phyloP scores from a whole-genome alignment of 345 rosid genomes.

The Erysimum cheiranthoides region DNA sequence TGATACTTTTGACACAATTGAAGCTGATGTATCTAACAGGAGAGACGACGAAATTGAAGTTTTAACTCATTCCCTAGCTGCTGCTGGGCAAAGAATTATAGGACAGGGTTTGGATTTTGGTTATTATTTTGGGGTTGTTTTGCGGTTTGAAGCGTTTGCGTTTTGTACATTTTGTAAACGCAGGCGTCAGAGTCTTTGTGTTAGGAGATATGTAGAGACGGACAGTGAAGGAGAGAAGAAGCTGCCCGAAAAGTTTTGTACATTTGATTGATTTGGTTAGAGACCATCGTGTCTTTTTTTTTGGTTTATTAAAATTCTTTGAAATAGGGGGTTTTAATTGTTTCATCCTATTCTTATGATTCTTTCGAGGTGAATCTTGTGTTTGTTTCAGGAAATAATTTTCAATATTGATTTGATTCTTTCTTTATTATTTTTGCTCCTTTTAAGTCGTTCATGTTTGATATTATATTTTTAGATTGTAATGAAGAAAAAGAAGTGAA shows the following conservation, averaged over 20 bases:
- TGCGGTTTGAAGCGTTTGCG: slow-evolving; percentile 41
- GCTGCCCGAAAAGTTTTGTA: slow-evolving; percentile 45
- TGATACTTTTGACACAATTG: slow-evolving; percentile 46
- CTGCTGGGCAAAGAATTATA: slow-evolving; percentile 39
- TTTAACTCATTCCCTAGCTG: slow-evolving; percentile 29
- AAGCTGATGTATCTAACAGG: slow-evolving; percentile 43
- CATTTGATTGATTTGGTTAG: slow-evolving; percentile 35
- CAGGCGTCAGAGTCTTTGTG: slow-evolving; percentile 33
- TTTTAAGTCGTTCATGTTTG: not conserved
- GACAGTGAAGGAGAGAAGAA: slow-evolving; percentile 16
- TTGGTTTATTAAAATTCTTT: slow-evolving; percentile 28
- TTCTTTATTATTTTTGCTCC: not conserved
- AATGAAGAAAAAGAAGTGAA: not conserved
- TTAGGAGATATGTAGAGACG: slow-evolving; percentile 41
- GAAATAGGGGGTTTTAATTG: slow-evolving; percentile 26
- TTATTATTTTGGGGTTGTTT: slow-evolving; percentile 1
- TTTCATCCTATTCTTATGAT: slow-evolving; percentile 40
- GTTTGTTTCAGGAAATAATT: slow-evolving; percentile 3
- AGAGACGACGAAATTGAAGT: slow-evolving; percentile 17
- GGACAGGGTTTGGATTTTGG: slow-evolving; percentile 31
- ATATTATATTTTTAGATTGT: not conserved
- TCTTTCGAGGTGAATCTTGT: slow-evolving; percentile 17
- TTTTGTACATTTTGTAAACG: slow-evolving; percentile 46
- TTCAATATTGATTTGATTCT: slow-evolving; percentile 27
- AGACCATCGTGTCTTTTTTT: not conserved